Base-by-base conservation (phyloP, 768 basidiomycete genomes). In the Pleurotus giganteus region DNA sequence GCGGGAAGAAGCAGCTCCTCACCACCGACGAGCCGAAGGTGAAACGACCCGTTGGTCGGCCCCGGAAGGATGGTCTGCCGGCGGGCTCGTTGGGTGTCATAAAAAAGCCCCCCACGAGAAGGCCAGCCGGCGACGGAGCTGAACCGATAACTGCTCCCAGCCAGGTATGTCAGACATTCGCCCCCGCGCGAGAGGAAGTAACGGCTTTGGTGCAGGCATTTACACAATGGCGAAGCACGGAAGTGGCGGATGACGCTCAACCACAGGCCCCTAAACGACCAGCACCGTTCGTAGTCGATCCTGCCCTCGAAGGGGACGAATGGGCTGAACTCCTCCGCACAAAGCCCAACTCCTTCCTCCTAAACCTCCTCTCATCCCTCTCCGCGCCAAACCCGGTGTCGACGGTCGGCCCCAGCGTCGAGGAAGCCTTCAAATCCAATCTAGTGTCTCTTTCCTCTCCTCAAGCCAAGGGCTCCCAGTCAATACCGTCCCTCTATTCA, bases 341-440 rank as follows among this genome's bases (percentile, higher is more conserved):
- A 1, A 81, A 84, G 37, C 79, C 84, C 2, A 79, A 82, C 58
- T 68, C 65, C 0, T 85, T 89, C 67, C 70, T 89, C 26, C 74
- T 75, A 11, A 69, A 78, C 2, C 77, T 91, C 2, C 74, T 91
- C 13, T 63, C 74, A 4, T 72, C 85, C 2, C 71, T 91, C 11
- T 75, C 81, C 11, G 78, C 83, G 0, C 87, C 87, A 0, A 85
- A 85, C 59, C 82, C 87, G 0, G 71, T 80, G 4, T 80, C 88
- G 1, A 75, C 71, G 39, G 77, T 76, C 1, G 87, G 87, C 0
- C 80, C 83, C 2, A 81, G 75, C 15, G 82, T 89, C 8, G 86
- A 89, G 66, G 87, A 91, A 27, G 86, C 89, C 0, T 92, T 90
- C 76, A 86, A 83, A 65, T 83, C 85, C 1, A 90, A 91, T 58